Percentiles rank a stretch among this genome's conserved stretches.
Evolutionary conservation across 208 protist species (phyloP).

Genomic region (Leishmania guyanensis): DNA sequence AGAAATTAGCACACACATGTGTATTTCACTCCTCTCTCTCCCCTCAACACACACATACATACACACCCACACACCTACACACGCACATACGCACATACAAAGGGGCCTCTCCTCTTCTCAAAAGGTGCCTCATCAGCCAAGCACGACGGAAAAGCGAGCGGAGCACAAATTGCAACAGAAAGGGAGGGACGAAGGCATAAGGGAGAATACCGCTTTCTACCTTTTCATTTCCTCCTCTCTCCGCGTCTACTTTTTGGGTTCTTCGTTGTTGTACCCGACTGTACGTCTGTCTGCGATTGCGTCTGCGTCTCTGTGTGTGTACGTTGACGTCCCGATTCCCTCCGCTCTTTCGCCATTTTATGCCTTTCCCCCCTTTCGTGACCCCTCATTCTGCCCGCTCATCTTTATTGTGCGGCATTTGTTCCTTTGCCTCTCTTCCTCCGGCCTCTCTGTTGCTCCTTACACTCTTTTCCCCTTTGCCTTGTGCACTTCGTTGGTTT

Average conservation of each 20-base stretch:
- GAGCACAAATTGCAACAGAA: background rate
- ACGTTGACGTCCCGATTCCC: background rate
- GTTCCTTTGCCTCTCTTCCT: background rate
- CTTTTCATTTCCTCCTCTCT: background rate
- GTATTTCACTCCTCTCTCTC: background rate
- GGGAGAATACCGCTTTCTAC: background rate
- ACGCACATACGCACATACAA: background rate
- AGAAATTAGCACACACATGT: background rate
- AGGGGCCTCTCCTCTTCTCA: background rate
- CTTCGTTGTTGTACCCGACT: slow-evolving; percentile 3
- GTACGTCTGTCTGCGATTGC: background rate
- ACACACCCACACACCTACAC: background rate
- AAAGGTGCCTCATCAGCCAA: background rate
- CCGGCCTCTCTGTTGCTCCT: background rate
- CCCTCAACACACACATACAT: background rate
- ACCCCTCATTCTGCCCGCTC: background rate
- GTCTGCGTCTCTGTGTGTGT: background rate
- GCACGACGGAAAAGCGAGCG: background rate
- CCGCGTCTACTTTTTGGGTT: background rate
- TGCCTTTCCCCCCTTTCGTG: background rate
- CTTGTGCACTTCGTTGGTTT: background rate
- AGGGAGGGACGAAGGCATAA: background rate
- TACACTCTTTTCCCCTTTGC: background rate
- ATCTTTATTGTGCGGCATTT: background rate
- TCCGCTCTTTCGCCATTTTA: background rate